Evolutionary conservation across 2,329 filamentous ascomycete species (phyloP), one percentile per base, ranked within the genome.

Genomic region (Ilyonectria robusta): DNA sequence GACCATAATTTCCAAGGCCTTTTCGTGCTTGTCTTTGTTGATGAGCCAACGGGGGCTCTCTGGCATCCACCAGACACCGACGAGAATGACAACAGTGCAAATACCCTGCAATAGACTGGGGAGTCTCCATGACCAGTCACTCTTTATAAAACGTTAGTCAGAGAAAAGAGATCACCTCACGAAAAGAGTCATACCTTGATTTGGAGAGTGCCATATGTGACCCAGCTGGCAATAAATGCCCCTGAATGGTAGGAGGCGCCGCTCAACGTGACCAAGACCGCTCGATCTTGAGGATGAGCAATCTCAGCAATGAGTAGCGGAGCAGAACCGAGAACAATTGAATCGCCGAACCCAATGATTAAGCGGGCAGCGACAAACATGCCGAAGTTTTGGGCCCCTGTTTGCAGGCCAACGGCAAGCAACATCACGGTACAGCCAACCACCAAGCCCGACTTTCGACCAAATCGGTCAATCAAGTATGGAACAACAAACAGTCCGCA

Each of bases 1-100:
- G 2, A 77, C 70, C 3, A 93, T 82, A 40, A 93, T 85, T 60
- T 88, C 89, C 4, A 85, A 67, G 0, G 80, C 81, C 55, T 82
- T 77, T 7, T 79, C 77, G 0, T 75, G 69, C 8, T 77, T 75
- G 1, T 77, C 78, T 29, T 78, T 73, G 63, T 79, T 76, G 1
- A 81, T 76, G 0, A 82, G 73, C 80, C 80, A 82, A 51, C 80
- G 74, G 0, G 77, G 81, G 1, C 78, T 81, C 59, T 82, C 81
- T 0, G 79, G 80, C 10, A 81, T 78, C 17, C 92, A 76, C 0
- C 61, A 48, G 5, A 70, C 59, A 8, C 65, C 65, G 1, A 60
- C 44, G 4, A 72, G 68, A 3, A 72, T 70, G 11, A 72, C 26
- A 0, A 68, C 57, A 0, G 70, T 70, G 1, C 65, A 68, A 10